Conservation (phyloP, 2,329 filamentous ascomycete genomes). For the Phaeosphaeria sp. region DNA sequence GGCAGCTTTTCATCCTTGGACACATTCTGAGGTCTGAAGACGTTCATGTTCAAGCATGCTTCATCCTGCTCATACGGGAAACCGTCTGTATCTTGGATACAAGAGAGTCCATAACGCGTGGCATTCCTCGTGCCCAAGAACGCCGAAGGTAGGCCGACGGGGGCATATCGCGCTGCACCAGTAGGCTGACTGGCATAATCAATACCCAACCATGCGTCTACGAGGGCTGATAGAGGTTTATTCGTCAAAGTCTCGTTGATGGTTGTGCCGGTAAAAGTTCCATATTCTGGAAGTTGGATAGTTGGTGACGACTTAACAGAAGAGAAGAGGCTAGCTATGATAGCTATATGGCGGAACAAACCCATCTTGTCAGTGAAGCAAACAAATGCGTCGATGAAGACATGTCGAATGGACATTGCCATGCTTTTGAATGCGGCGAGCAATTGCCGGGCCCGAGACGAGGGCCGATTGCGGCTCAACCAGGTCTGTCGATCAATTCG, state of each 20-base stretch:
- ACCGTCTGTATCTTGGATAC: constrained; percentile 52
- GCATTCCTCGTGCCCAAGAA: constrained; percentile 51
- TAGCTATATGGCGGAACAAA: not conserved
- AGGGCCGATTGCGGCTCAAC: constrained; percentile 1
- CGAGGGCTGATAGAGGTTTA: constrained; percentile 38
- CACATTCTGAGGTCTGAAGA: constrained; percentile 29
- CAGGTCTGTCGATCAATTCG: not conserved
- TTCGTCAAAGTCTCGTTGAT: constrained; percentile 47
- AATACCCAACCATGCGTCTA: constrained; percentile 58
- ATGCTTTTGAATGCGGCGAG: not conserved
- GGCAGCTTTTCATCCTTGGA: constrained; percentile 26
- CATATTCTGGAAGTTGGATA: constrained; percentile 46
- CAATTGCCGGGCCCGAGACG: not conserved
- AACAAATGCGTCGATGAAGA: not conserved
- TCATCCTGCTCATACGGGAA: constrained; percentile 25
- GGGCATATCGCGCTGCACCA: constrained; percentile 49
- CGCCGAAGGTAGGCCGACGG: constrained; percentile 44
- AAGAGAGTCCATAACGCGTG: constrained; percentile 48
- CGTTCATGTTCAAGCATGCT: constrained; percentile 37
- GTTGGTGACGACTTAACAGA: not conserved
- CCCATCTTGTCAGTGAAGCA: not conserved
- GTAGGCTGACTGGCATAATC: constrained; percentile 51
- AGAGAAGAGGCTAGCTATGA: not conserved
- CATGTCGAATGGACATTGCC: not conserved
- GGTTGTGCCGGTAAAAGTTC: constrained; percentile 47